phyloP scores from a whole-genome alignment of 371 early-diverging fungal genomes.

The Entomophthora muscae region DNA sequence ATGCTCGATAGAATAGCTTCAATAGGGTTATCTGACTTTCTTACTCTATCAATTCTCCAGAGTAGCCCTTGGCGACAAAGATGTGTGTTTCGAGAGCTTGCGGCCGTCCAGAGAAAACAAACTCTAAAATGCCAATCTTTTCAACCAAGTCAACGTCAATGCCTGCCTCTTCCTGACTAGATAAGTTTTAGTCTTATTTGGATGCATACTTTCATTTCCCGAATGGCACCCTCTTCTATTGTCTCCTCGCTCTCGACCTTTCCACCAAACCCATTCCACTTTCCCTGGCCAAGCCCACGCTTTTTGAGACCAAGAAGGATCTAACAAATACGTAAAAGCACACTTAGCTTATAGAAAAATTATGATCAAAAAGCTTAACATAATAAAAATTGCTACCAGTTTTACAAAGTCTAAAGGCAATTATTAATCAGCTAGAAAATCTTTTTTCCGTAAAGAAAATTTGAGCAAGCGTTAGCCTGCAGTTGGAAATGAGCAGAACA shows the following conservation, averaged over 20 bases:
- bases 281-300: conserved; percentile 38
- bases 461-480: too few relatives aligned
- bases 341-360: too few relatives aligned
- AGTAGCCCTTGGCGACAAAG: conserved; percentile 16
- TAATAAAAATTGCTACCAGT: too few relatives aligned
- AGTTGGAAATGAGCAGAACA: too few relatives aligned
- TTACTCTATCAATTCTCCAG: conserved; percentile 29
- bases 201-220: conserved; percentile 23
- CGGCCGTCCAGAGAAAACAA: conserved; percentile 24
- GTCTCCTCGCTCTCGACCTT: conserved; percentile 40
- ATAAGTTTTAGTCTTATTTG: too few relatives aligned
- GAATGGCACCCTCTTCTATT: conserved; percentile 27
- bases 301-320: conserved; percentile 45
- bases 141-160: conserved; percentile 20
- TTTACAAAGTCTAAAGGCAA: too few relatives aligned
- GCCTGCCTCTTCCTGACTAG: conserved; percentile 26
- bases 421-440: too few relatives aligned
- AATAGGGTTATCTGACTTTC: too few relatives aligned
- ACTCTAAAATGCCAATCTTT: conserved; percentile 24
- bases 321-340: too few relatives aligned
- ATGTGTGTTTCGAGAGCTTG: conserved; percentile 27
- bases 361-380: too few relatives aligned
- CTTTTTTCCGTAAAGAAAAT: too few relatives aligned
- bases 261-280: conserved; percentile 51
- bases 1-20: too few relatives aligned